These are phyloP conservation scores for Paraleonurus japonicus DNA, from an alignment of 257 asterid genomes.

Conservation along the genomic window DNA sequence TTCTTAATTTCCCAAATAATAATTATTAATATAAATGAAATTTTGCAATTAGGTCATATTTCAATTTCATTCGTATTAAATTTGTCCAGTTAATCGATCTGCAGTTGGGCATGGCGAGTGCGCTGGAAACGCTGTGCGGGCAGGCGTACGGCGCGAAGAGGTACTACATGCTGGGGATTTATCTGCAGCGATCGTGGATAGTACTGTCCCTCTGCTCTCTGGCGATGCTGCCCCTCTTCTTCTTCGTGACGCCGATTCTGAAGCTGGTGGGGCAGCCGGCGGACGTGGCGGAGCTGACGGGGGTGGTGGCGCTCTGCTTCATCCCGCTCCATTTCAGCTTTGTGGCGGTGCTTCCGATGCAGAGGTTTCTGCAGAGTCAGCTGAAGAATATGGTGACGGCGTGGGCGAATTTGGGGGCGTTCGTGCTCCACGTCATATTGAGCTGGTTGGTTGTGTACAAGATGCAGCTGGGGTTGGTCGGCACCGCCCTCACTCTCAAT, in stretches of 20 bases:
- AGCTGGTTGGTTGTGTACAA: constrained; percentile 59
- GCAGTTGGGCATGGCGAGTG: constrained; percentile 91
- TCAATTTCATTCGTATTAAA: too few relatives aligned
- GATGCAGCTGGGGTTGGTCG: constrained; percentile 52
- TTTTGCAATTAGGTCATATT: too few relatives aligned
- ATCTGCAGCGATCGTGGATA: constrained; percentile 84
- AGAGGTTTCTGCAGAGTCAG: constrained; percentile 86
- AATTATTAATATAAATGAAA: too few relatives aligned
- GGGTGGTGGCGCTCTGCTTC: constrained; percentile 50
- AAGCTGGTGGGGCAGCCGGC: constrained; percentile 70
- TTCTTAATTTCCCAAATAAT: too few relatives aligned
- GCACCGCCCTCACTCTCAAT: constrained; percentile 55
- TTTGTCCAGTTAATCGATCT: too few relatives aligned
- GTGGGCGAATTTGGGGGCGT: constrained; percentile 46
- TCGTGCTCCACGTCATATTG: constrained; percentile 39
- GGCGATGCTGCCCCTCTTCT: constrained; percentile 44
- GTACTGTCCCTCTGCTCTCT: constrained; percentile 50
- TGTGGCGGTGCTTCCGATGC: constrained; percentile 67
- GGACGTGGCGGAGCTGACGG: constrained; percentile 79
- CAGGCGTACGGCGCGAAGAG: constrained; percentile 84
- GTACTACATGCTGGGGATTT: constrained; percentile 71
- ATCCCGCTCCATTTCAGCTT: constrained; percentile 82
- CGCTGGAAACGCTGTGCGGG: constrained; percentile 87
- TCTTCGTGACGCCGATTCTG: constrained; percentile 62
- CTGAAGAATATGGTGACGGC: constrained; percentile 67